Percentiles rank a stretch among this genome's conserved stretches.
Conservation (phyloP, 129 eudicot species). For the Silybum marianum region DNA sequence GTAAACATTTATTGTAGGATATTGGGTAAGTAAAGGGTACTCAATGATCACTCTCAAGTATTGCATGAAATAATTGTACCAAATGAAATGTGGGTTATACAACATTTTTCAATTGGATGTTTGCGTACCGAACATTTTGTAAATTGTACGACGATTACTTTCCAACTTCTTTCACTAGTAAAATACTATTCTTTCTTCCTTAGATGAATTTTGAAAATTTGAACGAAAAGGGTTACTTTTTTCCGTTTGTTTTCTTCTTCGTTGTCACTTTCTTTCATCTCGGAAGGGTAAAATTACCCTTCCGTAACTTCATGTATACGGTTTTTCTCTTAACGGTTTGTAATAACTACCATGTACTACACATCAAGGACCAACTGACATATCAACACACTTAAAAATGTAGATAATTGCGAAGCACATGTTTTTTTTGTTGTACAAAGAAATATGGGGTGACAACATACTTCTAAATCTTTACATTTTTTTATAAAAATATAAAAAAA, state of each 20-base stretch:
- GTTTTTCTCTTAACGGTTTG: constrained; percentile 1
- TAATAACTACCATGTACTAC: neutral
- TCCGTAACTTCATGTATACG: neutral
- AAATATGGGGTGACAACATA: neutral
- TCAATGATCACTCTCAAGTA: neutral
- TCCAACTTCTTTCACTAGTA: neutral
- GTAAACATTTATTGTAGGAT: neutral
- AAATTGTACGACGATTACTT: constrained; percentile 15
- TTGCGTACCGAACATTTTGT: constrained; percentile 10
- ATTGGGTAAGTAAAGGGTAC: neutral
- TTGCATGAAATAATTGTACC: neutral
- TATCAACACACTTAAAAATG: neutral
- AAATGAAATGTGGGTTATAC: constrained; percentile 18
- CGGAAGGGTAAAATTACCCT: neutral
- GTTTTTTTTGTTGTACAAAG: neutral
- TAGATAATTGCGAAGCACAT: neutral
- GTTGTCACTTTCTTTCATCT: neutral
- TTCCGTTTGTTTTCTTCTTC: neutral
- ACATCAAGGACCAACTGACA: neutral
- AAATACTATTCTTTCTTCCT: neutral
- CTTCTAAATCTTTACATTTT: no score
- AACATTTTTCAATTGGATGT: neutral
- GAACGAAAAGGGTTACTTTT: constrained; percentile 10
- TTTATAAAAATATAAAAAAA: no score
- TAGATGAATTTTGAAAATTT: neutral